Percentiles rank a stretch among this genome's conserved stretches.
phyloP scores from a whole-genome alignment of 2,329 filamentous ascomycete species.

The Alternaria longipes region DNA sequence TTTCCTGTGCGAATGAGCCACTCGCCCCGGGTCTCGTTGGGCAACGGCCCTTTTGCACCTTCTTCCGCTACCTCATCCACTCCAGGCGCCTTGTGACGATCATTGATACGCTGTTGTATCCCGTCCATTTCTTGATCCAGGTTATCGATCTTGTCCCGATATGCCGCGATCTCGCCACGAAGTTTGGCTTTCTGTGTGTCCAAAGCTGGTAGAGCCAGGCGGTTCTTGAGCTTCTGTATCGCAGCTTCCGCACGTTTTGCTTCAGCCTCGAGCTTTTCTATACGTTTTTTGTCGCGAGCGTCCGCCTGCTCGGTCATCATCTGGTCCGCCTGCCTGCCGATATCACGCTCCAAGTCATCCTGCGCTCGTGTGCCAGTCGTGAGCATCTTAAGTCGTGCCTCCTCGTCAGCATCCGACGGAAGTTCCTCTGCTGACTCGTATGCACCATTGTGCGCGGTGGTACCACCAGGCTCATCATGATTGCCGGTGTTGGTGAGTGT shows the following conservation, averaged over 20 bases:
- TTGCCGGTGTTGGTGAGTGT: constrained; percentile 16
- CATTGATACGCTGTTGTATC: constrained; percentile 81
- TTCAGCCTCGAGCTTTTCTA: constrained; percentile 63
- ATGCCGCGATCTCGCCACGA: constrained; percentile 71
- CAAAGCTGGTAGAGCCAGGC: constrained; percentile 64
- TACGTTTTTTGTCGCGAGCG: constrained; percentile 69
- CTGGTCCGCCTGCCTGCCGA: constrained; percentile 71
- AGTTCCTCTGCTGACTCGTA: constrained; percentile 29
- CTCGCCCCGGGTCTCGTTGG: constrained; percentile 84
- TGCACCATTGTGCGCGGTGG: constrained; percentile 17
- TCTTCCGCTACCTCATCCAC: constrained; percentile 53
- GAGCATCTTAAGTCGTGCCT: constrained; percentile 51
- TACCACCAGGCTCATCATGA: constrained; percentile 13
- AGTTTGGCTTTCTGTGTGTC: constrained; percentile 66
- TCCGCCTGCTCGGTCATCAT: constrained; percentile 69
- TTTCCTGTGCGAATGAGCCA: constrained; percentile 96
- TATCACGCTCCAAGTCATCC: constrained; percentile 89
- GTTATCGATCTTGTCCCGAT: constrained; percentile 70
- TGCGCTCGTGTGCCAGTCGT: constrained; percentile 72
- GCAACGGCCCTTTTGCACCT: constrained; percentile 68
- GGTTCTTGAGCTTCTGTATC: constrained; percentile 67
- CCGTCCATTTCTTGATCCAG: constrained; percentile 78
- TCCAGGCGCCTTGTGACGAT: constrained; percentile 69
- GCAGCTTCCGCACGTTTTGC: constrained; percentile 71
- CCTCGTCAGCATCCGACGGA: constrained; percentile 51